phyloP scores from a whole-genome alignment of 805 yeast species.

The Kazachstania bromeliacearum region DNA sequence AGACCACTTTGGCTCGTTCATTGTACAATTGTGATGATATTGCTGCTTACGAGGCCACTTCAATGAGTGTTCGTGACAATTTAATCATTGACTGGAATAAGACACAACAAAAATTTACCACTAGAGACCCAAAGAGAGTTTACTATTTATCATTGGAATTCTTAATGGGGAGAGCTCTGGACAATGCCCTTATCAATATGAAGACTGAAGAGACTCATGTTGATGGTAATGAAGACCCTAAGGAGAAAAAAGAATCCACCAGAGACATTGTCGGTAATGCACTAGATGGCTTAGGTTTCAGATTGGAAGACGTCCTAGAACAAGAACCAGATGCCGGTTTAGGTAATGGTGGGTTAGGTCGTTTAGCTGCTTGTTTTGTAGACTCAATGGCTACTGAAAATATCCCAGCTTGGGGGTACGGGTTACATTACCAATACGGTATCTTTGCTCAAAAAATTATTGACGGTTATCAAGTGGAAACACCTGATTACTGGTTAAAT shows the following conservation, averaged over 20 bases:
- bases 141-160: slow-evolving; percentile 83
- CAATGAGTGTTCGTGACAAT: slow-evolving; percentile 68
- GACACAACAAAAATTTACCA: slow-evolving; percentile 83
- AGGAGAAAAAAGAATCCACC: slow-evolving; percentile 11
- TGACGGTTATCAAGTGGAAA: slow-evolving; percentile 89
- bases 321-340: slow-evolving; percentile 91
- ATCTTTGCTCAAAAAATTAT: slow-evolving; percentile 82
- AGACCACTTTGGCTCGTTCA: slow-evolving; percentile 83
- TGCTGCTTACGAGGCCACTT: slow-evolving; percentile 88
- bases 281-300: slow-evolving; percentile 70
- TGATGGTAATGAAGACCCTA: slow-evolving; percentile 3
- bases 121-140: slow-evolving; percentile 74
- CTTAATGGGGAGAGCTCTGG: slow-evolving; percentile 91
- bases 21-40: slow-evolving; percentile 84
- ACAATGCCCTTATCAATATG: slow-evolving; percentile 82
- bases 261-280: slow-evolving; percentile 50
- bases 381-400: slow-evolving; percentile 81
- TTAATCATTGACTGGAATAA: slow-evolving; percentile 82
- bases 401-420: slow-evolving; percentile 95
- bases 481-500: slow-evolving; percentile 90
- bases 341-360: slow-evolving; percentile 93
- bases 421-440: slow-evolving; percentile 87
- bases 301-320: slow-evolving; percentile 72
- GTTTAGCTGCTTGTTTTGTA: slow-evolving; percentile 88
- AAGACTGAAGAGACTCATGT: slow-evolving; percentile 31